phyloP scores from a whole-genome alignment of 768 basidiomycete species.

The Tricholoma saponaceum region DNA sequence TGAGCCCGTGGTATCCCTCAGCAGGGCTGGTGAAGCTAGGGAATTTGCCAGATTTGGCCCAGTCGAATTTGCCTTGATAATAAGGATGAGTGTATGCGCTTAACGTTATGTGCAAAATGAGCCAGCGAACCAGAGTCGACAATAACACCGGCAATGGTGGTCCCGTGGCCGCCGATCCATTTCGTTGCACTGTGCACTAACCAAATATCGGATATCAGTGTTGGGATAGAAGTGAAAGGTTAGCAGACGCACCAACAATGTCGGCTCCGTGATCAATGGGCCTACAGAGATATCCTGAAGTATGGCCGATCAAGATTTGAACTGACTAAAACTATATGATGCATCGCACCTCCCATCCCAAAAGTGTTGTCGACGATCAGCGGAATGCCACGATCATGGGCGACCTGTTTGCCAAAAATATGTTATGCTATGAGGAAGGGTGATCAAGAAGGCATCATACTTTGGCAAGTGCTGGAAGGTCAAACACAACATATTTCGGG shows the following conservation, averaged over 20 bases:
- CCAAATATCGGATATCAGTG: background rate
- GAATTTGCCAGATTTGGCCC: slow-evolving; percentile 63
- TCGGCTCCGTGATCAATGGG: slow-evolving; percentile 78
- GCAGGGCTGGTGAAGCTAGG: slow-evolving; percentile 70
- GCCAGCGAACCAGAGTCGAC: slow-evolving; percentile 53
- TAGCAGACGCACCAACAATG: slow-evolving; percentile 50
- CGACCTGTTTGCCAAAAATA: slow-evolving; percentile 39
- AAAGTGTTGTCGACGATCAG: slow-evolving; percentile 82
- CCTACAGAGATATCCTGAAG: slow-evolving; percentile 52
- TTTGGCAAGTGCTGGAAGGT: slow-evolving; percentile 66
- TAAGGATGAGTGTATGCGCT: background rate
- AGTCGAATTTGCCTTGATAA: slow-evolving; percentile 63
- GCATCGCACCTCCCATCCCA: slow-evolving; percentile 56
- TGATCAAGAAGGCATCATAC: slow-evolving; percentile 24
- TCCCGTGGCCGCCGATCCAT: slow-evolving; percentile 83
- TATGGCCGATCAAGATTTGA: slow-evolving; percentile 11
- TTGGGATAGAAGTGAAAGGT: no score
- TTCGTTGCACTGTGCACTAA: slow-evolving; percentile 76
- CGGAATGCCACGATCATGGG: slow-evolving; percentile 69
- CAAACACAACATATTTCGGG: slow-evolving; percentile 65
- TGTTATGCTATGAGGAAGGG: background rate
- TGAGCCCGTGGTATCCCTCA: slow-evolving; percentile 73
- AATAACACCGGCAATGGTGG: slow-evolving; percentile 73
- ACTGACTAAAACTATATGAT: background rate
- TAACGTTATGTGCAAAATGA: slow-evolving; percentile 10